Evolutionary conservation across 202 grass and related monocot species (phyloP).

Genomic region (Schoenoplectus triqueter): DNA sequence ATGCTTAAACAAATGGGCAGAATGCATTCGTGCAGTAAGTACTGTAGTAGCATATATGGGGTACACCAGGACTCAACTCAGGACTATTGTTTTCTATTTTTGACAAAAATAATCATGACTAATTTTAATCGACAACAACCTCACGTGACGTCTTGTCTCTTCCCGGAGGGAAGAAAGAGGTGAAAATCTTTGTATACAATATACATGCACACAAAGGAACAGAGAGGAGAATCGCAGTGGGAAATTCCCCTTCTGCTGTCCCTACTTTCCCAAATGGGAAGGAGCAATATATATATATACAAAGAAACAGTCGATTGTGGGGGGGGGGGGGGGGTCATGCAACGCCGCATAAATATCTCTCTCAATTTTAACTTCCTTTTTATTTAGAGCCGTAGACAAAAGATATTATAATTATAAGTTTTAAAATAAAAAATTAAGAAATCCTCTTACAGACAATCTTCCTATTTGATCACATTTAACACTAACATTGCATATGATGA

Average conservation of each 20-base stretch:
- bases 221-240: background rate
- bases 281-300: background rate
- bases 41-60: background rate
- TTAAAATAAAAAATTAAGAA: too few species aligned
- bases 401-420: too few species aligned
- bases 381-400: too few species aligned
- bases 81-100: background rate
- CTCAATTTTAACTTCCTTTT: background rate
- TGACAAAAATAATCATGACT: background rate
- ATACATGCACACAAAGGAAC: conserved; percentile 16
- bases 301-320: too few species aligned
- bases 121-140: background rate
- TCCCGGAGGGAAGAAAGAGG: background rate
- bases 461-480: too few species aligned
- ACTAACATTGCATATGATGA: too few species aligned
- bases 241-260: background rate
- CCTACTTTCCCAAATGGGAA: conserved; percentile 28
- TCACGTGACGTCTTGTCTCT: conserved; percentile 15
- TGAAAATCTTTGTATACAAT: conserved; percentile 25
- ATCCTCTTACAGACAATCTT: too few species aligned
- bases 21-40: background rate
- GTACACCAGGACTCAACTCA: conserved; percentile 28
- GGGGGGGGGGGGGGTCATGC: background rate
- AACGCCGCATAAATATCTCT: background rate
- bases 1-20: background rate